phyloP scores from a whole-genome alignment of 441 rosid species.

The Gossypium gossypioides region DNA sequence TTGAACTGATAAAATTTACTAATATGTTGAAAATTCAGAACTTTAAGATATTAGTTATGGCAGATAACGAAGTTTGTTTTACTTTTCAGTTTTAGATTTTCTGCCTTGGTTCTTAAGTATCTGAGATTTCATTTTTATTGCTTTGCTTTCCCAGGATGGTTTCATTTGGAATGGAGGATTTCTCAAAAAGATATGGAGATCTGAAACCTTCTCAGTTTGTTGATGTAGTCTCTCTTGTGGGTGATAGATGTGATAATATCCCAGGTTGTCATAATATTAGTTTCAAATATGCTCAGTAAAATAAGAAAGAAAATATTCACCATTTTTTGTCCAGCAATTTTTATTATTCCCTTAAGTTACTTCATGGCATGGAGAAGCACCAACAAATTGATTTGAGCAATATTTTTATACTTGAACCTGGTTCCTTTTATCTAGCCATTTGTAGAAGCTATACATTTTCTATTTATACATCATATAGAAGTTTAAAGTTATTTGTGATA shows the following conservation, averaged over 20 bases:
- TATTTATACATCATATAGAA: neutral
- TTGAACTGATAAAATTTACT: neutral
- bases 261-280: constrained; percentile 44
- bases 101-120: neutral
- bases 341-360: neutral
- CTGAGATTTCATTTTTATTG: constrained; percentile 4
- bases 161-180: constrained; percentile 90
- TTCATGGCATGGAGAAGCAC: neutral
- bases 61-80: neutral
- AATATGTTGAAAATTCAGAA: neutral
- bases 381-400: neutral
- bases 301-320: neutral
- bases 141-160: constrained; percentile 59
- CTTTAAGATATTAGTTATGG: neutral
- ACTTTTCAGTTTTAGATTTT: neutral
- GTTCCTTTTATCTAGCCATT: neutral
- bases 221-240: constrained; percentile 73
- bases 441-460: neutral
- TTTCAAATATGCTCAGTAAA: neutral
- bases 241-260: constrained; percentile 81
- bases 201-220: constrained; percentile 82
- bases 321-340: neutral
- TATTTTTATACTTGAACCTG: neutral
- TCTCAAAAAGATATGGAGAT: constrained; percentile 64
- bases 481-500: neutral